Conservation (phyloP, 2,329 filamentous ascomycete species). For the Cytospora paraplurivora region DNA sequence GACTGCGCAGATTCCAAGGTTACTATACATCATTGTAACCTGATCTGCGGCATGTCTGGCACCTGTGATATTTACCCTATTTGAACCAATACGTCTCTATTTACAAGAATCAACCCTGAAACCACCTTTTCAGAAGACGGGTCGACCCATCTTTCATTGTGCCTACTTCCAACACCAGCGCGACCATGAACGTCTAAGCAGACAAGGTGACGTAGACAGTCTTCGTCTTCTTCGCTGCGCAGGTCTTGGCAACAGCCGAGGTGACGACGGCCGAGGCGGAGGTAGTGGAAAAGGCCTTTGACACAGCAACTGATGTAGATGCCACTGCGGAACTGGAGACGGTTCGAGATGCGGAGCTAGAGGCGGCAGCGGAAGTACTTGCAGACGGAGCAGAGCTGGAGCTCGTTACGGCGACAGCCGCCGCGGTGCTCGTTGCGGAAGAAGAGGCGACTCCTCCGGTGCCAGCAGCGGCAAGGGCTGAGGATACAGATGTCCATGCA, state of each 20-base stretch:
- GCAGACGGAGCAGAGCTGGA: slow-evolving; percentile 4
- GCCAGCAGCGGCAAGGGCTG: slow-evolving; percentile 40
- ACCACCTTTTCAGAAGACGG: neutral
- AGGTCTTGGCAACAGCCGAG: slow-evolving; percentile 7
- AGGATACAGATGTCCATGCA: slow-evolving; percentile 42
- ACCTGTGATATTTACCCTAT: neutral
- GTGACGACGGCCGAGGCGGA: slow-evolving; percentile 9
- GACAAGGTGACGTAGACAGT: slow-evolving; percentile 28
- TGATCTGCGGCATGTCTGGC: neutral
- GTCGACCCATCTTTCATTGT: neutral
- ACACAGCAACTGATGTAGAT: neutral
- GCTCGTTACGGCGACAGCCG: slow-evolving; percentile 6
- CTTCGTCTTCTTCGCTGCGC: slow-evolving; percentile 25
- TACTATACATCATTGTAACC: neutral
- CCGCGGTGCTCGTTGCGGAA: slow-evolving; percentile 7
- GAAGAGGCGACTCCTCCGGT: slow-evolving; percentile 27
- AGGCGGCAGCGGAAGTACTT: neutral
- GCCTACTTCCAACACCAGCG: neutral
- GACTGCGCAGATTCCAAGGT: neutral
- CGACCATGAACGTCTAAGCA: neutral
- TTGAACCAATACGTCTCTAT: neutral
- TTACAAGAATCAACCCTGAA: neutral
- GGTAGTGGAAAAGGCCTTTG: neutral
- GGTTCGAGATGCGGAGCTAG: slow-evolving; percentile 3
- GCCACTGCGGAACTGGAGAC: neutral